These are phyloP conservation scores for Wickerhamomyces sydowiorum DNA, from an alignment of 805 yeast species.

Conservation along the genomic window DNA sequence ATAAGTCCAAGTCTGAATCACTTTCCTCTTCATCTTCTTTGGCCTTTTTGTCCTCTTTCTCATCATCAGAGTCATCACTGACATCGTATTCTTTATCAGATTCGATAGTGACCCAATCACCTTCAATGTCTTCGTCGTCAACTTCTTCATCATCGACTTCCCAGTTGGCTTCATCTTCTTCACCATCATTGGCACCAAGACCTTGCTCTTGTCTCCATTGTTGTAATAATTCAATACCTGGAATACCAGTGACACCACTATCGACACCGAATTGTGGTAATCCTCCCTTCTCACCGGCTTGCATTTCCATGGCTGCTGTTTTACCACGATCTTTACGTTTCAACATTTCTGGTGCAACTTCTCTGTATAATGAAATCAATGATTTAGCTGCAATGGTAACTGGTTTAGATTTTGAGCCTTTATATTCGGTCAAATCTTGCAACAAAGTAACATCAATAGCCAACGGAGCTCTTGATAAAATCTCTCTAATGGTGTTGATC, in stretches of 20 bases:
- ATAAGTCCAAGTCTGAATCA: slow-evolving; percentile 43
- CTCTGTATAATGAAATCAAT: slow-evolving; percentile 80
- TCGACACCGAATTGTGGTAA: slow-evolving; percentile 73
- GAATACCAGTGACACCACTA: slow-evolving; percentile 61
- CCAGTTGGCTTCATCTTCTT: slow-evolving; percentile 58
- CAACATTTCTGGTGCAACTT: slow-evolving; percentile 95
- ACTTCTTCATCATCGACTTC: slow-evolving; percentile 46
- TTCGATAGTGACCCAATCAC: slow-evolving; percentile 89
- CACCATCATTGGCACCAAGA: slow-evolving; percentile 51
- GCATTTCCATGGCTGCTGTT: slow-evolving; percentile 76
- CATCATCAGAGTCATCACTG: slow-evolving; percentile 40
- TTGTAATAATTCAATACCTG: slow-evolving; percentile 86
- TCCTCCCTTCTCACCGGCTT: slow-evolving; percentile 49
- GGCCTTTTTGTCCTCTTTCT: slow-evolving; percentile 29
- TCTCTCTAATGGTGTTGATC: slow-evolving; percentile 89
- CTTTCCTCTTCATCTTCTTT: slow-evolving; percentile 41
- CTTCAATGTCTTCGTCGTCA: slow-evolving; percentile 58
- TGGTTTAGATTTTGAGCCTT: slow-evolving; percentile 89
- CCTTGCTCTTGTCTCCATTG: slow-evolving; percentile 69
- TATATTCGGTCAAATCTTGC: slow-evolving; percentile 86
- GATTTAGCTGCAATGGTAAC: slow-evolving; percentile 94
- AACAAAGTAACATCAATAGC: slow-evolving; percentile 85
- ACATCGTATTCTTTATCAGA: slow-evolving; percentile 72
- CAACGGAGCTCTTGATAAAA: slow-evolving; percentile 86
- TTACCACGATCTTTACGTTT: slow-evolving; percentile 90